phyloP scores from a whole-genome alignment of 1,284 basidiomycete species.

The Lentinus polychrous region DNA sequence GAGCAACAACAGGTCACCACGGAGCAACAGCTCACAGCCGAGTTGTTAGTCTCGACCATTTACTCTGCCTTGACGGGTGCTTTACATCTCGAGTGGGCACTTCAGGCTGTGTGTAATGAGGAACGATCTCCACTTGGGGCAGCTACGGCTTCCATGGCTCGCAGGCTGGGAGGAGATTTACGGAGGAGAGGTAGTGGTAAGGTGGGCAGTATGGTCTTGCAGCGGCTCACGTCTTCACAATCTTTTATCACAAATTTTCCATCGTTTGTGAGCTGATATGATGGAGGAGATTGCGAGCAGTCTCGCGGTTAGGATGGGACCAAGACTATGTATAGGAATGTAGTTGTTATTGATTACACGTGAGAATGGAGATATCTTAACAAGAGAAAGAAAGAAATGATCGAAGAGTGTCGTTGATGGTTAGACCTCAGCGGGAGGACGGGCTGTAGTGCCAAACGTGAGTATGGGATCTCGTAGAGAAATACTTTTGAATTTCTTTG shows the following conservation, averaged over 20 bases:
- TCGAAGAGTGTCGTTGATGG: background rate
- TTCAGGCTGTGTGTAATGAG: slow-evolving; percentile 45
- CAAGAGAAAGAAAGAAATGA: background rate
- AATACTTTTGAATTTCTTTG: slow-evolving; percentile 4
- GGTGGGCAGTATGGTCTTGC: slow-evolving; percentile 46
- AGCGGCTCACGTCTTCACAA: slow-evolving; percentile 50
- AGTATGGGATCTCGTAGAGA: background rate
- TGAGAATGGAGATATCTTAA: background rate
- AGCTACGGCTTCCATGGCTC: slow-evolving; percentile 53
- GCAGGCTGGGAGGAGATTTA: slow-evolving; percentile 52
- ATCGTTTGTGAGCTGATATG: slow-evolving; percentile 37
- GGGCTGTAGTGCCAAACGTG: slow-evolving; percentile 32
- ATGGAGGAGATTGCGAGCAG: too few species aligned
- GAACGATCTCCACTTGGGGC: slow-evolving; percentile 47
- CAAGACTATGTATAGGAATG: too few species aligned
- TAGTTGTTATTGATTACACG: background rate
- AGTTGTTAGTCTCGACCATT: slow-evolving; percentile 54
- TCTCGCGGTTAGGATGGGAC: background rate
- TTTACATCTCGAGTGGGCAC: slow-evolving; percentile 62
- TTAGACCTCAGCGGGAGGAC: slow-evolving; percentile 35
- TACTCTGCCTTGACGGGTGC: slow-evolving; percentile 58
- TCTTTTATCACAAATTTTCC: slow-evolving; percentile 70
- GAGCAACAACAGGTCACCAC: too few species aligned
- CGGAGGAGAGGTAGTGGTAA: slow-evolving; percentile 43
- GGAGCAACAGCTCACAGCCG: slow-evolving; percentile 49